phyloP scores from a whole-genome alignment of 441 rosid species.

The Metrosideros polymorpha region DNA sequence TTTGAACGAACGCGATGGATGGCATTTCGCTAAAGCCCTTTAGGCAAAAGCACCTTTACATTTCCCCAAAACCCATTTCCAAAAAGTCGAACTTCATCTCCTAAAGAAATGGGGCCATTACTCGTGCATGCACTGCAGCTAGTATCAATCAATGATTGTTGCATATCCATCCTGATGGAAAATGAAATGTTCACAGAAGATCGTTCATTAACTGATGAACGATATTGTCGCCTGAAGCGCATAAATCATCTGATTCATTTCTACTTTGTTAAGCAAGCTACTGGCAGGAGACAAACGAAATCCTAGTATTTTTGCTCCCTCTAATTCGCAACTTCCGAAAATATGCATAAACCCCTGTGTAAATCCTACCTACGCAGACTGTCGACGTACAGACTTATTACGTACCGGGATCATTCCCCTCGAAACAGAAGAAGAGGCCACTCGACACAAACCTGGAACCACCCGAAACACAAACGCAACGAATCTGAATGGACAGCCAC shows the following conservation, averaged over 20 bases:
- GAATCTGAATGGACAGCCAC: neutral
- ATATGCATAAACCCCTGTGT: neutral
- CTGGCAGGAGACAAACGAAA: neutral
- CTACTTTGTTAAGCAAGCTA: neutral
- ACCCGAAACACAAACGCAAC: neutral
- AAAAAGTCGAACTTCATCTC: too few relatives aligned
- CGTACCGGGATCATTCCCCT: neutral
- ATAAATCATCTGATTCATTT: neutral
- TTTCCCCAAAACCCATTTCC: too few relatives aligned
- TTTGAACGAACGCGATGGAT: too few relatives aligned
- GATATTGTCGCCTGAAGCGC: neutral
- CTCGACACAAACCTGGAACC: neutral
- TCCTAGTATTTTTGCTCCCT: neutral
- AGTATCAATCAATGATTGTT: too few relatives aligned
- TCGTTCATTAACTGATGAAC: neutral
- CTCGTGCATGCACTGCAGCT: too few relatives aligned
- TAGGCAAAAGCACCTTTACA: too few relatives aligned
- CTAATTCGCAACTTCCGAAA: neutral
- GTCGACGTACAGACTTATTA: neutral
- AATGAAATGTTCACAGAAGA: too few relatives aligned
- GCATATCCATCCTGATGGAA: too few relatives aligned
- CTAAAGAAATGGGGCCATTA: too few relatives aligned
- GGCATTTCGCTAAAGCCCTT: too few relatives aligned
- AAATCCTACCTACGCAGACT: neutral
- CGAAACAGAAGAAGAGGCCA: neutral